phyloP scores from a whole-genome alignment of 1,284 basidiomycete species.

The Dichomitus squalens region DNA sequence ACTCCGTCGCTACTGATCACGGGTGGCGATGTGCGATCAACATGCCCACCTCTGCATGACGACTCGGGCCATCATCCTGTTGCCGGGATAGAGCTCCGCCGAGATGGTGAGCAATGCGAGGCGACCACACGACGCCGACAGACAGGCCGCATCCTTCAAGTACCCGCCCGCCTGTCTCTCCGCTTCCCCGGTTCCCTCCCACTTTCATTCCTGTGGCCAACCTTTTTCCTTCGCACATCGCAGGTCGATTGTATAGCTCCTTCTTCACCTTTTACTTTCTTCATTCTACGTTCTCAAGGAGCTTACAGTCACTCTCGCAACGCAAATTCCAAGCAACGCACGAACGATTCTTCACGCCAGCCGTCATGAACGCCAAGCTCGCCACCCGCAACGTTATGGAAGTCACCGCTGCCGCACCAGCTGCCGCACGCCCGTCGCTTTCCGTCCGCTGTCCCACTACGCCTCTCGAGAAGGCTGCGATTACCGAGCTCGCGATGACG shows the following conservation, averaged over 20 bases:
- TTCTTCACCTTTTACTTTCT: conserved; percentile 15
- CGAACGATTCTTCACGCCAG: conserved; percentile 22
- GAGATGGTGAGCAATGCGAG: conserved; percentile 14
- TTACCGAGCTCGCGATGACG: conserved; percentile 29
- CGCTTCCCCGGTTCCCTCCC: conserved; percentile 20
- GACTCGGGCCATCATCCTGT: conserved; percentile 21
- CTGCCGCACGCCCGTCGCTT: conserved; percentile 22
- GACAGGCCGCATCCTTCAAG: conserved; percentile 15
- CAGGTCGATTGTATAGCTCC: conserved; percentile 32
- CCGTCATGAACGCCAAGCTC: conserved; percentile 26
- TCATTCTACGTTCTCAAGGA: conserved; percentile 14
- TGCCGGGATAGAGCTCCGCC: conserved; percentile 11
- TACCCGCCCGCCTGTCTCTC: background rate
- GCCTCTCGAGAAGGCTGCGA: conserved; percentile 18
- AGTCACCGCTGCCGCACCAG: conserved; percentile 11
- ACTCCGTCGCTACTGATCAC: conserved; percentile 17
- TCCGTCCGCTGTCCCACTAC: conserved; percentile 18
- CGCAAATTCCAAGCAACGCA: conserved; percentile 24
- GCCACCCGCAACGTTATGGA: conserved; percentile 12
- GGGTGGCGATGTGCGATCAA: conserved; percentile 26
- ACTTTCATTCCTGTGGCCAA: conserved; percentile 21
- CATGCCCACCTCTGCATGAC: conserved; percentile 10
- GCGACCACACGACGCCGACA: conserved; percentile 13
- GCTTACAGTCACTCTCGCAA: conserved; percentile 27
- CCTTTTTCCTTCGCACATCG: conserved; percentile 26